Evolutionary conservation across 768 basidiomycete species (phyloP).

Genomic region (Lentinula lateritia): DNA sequence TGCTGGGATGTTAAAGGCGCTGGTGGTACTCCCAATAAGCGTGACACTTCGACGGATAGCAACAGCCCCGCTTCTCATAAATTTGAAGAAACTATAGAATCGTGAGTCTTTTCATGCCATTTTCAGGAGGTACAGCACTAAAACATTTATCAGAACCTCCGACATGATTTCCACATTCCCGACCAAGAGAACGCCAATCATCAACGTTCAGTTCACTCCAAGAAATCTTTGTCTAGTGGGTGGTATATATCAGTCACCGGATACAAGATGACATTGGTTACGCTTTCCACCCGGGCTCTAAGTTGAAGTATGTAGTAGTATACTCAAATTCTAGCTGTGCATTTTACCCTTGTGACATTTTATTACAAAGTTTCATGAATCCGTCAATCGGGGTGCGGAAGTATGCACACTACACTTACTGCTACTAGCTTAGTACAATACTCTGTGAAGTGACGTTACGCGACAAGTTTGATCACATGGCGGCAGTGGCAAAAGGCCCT

Average conservation of each 20-base stretch:
- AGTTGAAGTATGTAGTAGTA: background rate
- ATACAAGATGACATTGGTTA: conserved; percentile 33
- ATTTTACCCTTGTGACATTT: no score
- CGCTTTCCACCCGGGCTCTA: no score
- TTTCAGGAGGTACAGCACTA: background rate
- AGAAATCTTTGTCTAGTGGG: conserved; percentile 90
- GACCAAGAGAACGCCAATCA: conserved; percentile 93
- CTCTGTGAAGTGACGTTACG: background rate
- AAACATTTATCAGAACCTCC: conserved; percentile 38
- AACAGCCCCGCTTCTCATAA: conserved; percentile 24
- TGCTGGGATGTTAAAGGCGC: conserved; percentile 92
- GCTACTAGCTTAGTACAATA: background rate
- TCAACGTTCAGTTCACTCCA: conserved; percentile 90
- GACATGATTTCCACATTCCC: conserved; percentile 90
- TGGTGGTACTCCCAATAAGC: conserved; percentile 59
- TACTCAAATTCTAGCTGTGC: no score
- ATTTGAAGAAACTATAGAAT: conserved; percentile 57
- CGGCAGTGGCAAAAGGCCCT: background rate
- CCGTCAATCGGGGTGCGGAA: background rate
- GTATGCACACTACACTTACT: background rate
- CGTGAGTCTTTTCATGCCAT: conserved; percentile 43
- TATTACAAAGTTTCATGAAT: no score
- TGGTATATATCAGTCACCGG: conserved; percentile 64
- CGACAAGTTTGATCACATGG: background rate
- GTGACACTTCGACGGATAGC: conserved; percentile 40